Conservation (phyloP, 2,329 filamentous ascomycete species). For the Lachnellula hyalina region DNA sequence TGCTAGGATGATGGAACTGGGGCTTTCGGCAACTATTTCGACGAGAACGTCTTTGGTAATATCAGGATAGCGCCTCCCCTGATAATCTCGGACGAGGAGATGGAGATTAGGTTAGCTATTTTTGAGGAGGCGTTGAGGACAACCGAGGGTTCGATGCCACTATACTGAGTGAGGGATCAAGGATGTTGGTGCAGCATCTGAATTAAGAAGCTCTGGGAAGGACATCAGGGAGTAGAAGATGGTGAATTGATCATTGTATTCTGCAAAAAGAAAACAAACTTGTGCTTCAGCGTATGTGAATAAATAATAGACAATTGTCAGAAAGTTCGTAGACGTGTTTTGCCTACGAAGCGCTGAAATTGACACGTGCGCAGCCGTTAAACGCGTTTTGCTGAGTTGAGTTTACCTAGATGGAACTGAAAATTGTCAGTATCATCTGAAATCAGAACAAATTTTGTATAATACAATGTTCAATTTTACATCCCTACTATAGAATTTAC, state of each 20-base stretch:
- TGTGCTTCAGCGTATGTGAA: no score
- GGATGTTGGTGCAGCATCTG: no score
- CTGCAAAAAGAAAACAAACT: no score
- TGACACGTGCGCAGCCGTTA: background rate
- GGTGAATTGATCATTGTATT: no score
- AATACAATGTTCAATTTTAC: background rate
- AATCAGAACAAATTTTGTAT: background rate
- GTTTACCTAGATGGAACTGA: no score
- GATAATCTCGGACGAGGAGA: conserved; percentile 46
- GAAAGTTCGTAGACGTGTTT: background rate
- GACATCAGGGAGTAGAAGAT: no score
- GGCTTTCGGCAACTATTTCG: conserved; percentile 52
- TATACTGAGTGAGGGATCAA: background rate
- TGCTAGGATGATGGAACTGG: conserved; percentile 43
- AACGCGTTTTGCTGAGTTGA: no score
- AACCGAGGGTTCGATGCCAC: conserved; percentile 7
- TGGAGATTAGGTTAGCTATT: conserved; percentile 47
- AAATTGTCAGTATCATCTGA: background rate
- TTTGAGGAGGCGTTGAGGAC: conserved; percentile 49
- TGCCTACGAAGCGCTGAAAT: background rate
- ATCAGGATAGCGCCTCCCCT: conserved; percentile 58
- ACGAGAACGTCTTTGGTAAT: conserved; percentile 49
- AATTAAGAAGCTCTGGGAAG: no score
- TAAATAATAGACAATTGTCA: no score
- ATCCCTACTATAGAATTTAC: background rate